Evolutionary conservation across 2,329 filamentous ascomycete species (phyloP).

Genomic region (Elsinoe batatas): DNA sequence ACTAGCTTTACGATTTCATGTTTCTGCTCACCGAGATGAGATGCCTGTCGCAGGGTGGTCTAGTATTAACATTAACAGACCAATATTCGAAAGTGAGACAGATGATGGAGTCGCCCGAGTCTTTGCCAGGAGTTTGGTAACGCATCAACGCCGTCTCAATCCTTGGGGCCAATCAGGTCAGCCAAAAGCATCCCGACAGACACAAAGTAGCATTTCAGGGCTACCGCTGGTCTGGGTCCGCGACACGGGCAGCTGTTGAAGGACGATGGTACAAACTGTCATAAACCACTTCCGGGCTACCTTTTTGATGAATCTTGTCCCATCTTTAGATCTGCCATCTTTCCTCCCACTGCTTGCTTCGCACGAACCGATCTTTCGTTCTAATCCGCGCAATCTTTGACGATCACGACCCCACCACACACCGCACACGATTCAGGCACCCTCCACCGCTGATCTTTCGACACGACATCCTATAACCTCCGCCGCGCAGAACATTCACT

Average conservation of each 20-base stretch:
- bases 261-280: constrained; percentile 3
- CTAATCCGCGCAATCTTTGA: constrained; percentile 10
- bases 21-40: not conserved
- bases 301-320: not conserved
- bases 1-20: not conserved
- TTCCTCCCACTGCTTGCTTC: not conserved
- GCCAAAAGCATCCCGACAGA: not conserved
- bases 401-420: constrained; percentile 11
- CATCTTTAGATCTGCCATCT: constrained; percentile 3
- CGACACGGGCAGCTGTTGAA: constrained; percentile 6
- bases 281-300: not conserved
- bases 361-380: not conserved
- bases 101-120: not conserved
- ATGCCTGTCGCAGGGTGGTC: constrained; percentile 2
- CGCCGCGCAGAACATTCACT: not conserved
- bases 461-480: not conserved
- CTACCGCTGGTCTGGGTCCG: constrained; percentile 12
- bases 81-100: constrained; percentile 6
- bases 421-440: constrained; percentile 9
- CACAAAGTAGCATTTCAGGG: constrained; percentile 4
- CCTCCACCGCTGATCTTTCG: constrained; percentile 9
- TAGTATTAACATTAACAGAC: too few species aligned
- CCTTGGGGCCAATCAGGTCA: not conserved
- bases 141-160: constrained; percentile 8
- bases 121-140: constrained; percentile 9